Percentiles rank a stretch among this genome's conserved stretches.
Evolutionary conservation across 257 asterid species (phyloP).

Genomic region (Solanum sitiens): DNA sequence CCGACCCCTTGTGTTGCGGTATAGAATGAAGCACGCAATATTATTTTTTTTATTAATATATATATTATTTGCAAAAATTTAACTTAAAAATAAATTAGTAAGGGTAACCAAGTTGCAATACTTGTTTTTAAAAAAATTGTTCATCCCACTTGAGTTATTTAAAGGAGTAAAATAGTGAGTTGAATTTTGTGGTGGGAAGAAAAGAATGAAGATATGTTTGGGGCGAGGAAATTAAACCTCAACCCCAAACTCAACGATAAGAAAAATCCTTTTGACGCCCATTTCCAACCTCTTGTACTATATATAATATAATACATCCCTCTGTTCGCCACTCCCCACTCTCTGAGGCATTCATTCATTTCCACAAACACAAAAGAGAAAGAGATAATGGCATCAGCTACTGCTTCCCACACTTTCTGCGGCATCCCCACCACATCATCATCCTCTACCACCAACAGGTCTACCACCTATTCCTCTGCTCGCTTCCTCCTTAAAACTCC

Average conservation of each 20-base stretch:
- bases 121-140: neutral
- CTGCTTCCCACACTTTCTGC: constrained; percentile 52
- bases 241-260: constrained; percentile 41
- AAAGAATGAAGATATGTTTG: neutral
- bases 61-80: neutral
- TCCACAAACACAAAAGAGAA: neutral
- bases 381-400: constrained; percentile 48
- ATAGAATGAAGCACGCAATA: neutral
- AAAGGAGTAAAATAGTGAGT: neutral
- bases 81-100: neutral
- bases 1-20: neutral
- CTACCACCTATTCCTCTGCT: constrained; percentile 5
- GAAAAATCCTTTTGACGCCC: constrained; percentile 15
- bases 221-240: constrained; percentile 10
- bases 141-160: neutral
- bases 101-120: neutral
- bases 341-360: neutral
- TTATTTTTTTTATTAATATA: too few species aligned
- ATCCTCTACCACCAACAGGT: constrained; percentile 14
- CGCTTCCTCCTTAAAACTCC: constrained; percentile 49
- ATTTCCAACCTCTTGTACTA: constrained; percentile 2
- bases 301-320: neutral
- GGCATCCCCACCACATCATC: constrained; percentile 36
- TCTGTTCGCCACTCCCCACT: neutral
- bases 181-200: neutral